Percentiles rank a stretch among this genome's conserved stretches.
Conservation (phyloP, 768 basidiomycete species). For the Pleurotus cornucopiae region DNA sequence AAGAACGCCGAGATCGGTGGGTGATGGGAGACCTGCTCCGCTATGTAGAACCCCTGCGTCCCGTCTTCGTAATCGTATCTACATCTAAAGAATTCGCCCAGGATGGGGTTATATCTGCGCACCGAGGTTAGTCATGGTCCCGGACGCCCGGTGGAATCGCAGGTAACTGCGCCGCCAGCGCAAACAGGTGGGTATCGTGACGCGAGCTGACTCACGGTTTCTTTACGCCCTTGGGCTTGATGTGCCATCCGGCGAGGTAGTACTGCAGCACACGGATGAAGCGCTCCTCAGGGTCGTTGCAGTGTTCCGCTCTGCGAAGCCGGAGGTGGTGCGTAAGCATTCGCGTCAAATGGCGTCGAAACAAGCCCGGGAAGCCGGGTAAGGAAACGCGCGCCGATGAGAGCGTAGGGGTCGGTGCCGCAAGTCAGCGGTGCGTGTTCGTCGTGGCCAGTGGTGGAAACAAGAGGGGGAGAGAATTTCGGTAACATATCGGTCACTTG, state of each 20-base stretch:
- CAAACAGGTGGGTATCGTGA: constrained; percentile 2
- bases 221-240: constrained; percentile 99
- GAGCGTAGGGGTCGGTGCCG: too few species aligned
- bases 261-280: constrained; percentile 90
- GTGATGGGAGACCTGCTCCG: constrained; percentile 95
- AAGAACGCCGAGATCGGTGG: constrained; percentile 94
- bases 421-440: background rate
- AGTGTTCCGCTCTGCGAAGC: constrained; percentile 66
- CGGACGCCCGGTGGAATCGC: background rate
- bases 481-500: constrained; percentile 2
- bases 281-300: constrained; percentile 80
- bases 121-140: background rate
- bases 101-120: constrained; percentile 87
- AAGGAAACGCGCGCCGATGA: background rate
- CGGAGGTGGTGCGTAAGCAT: constrained; percentile 6
- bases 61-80: constrained; percentile 89
- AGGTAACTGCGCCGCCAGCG: background rate
- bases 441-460: background rate
- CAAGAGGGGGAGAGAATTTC: background rate
- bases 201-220: constrained; percentile 69
- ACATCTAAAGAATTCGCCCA: constrained; percentile 98
- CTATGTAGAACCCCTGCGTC: constrained; percentile 90
- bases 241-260: constrained; percentile 99
- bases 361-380: background rate
- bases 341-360: constrained; percentile 4